phyloP scores from a whole-genome alignment of 169 alveolate genomes.

The Eimeria maxima region DNA sequence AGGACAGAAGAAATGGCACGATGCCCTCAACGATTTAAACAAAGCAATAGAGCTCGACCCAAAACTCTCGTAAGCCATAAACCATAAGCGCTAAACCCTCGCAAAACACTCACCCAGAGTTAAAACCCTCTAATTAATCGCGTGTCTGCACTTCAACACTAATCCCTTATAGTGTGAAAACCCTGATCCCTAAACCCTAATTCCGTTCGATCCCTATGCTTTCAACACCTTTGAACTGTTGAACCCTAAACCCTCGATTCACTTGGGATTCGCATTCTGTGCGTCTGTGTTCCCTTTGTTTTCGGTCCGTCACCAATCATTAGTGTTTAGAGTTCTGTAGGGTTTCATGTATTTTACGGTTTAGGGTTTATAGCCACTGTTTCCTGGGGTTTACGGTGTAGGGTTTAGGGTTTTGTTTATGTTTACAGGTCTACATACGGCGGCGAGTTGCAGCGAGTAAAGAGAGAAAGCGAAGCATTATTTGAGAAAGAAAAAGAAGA shows the following conservation, averaged over 20 bases:
- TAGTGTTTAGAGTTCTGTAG: too few relatives aligned
- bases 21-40: conserved; percentile 92
- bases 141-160: conserved; percentile 73
- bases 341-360: background rate
- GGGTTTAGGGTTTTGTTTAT: background rate
- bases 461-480: conserved; percentile 86
- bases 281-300: too few relatives aligned
- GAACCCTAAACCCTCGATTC: background rate
- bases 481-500: conserved; percentile 95
- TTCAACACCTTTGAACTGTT: background rate
- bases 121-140: too few relatives aligned
- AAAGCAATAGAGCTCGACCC: conserved; percentile 93
- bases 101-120: background rate
- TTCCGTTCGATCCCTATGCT: background rate
- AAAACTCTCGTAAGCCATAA: conserved; percentile 83
- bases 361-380: background rate
- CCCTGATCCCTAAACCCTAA: conserved; percentile 33
- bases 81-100: conserved; percentile 21
- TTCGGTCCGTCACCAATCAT: too few relatives aligned
- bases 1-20: conserved; percentile 92
- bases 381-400: background rate
- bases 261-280: background rate
- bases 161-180: conserved; percentile 83
- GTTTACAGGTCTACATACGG: conserved; percentile 84
- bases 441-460: conserved; percentile 60